Base-by-base conservation (phyloP, 106 monocot genomes). In the Xerophyta viscosa region DNA sequence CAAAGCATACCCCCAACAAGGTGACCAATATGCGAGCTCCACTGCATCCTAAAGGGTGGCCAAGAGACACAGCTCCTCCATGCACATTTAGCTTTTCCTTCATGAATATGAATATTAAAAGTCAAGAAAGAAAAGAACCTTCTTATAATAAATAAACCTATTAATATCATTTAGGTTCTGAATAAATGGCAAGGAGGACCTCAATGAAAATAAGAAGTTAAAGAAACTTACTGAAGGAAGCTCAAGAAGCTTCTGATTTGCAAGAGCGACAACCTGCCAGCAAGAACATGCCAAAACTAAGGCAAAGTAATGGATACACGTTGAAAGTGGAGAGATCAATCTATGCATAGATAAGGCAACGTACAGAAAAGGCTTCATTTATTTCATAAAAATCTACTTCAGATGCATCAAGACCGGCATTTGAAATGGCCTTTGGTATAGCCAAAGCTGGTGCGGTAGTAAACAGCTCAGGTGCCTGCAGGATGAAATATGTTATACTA, bases 381-480 rank as follows among this genome's bases (percentile, higher is more conserved):
- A 94, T 94, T 81, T 94, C 94, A 64, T 94, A 94, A 73, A 66
- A 94, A 70, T 94, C 94, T 60, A 94, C 76, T 72, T 81, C 88
- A 42, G 78, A 84, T 41, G 94, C 66, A 15, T 77, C 76, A 66
- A 94, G 61, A 18, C 88, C 81, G 54, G 94, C 88, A 68, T 81
- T 81, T 24, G 85, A 75, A 58, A 96, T 72, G 30, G 94, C 94
- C 54, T 96, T 96, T 17, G 88, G 94, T 58, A 96, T 84, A 29
- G 94, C 88, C 50, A 94, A 75, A 30, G 94, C 75, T 33, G 94
- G 94, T 26, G 88, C 59, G 8, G 94, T 94, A 47, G 94, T 88
- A 63, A 94, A 94, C 25, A 88, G 57, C 62, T 94, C 94, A n/a
- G 94, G 88, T 31, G 94, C 84, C 94, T 94, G 64, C 49, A 69